Conservation (phyloP, 495 filamentous ascomycete genomes). For the Parmelia sp. region DNA sequence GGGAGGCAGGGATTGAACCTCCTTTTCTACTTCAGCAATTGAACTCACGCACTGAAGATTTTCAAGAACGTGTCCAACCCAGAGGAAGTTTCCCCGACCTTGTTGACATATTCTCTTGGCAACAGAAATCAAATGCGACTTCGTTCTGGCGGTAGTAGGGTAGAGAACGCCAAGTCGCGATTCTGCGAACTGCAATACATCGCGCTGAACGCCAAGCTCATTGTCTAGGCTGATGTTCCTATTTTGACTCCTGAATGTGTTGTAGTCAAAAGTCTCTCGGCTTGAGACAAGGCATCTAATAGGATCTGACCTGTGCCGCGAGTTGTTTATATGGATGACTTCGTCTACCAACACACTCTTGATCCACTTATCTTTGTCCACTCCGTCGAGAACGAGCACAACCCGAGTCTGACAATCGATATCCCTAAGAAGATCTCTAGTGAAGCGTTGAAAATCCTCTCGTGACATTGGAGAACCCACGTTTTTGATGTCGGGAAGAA, state of each 20-base stretch:
- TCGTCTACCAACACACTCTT: not conserved
- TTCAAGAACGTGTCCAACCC: not conserved
- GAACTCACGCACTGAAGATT: not conserved
- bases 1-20: not conserved
- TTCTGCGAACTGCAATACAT: not conserved
- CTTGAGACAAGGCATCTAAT: constrained; percentile 1
- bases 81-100: not conserved
- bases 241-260: not conserved
- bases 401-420: not conserved
- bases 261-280: not conserved
- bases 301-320: not conserved
- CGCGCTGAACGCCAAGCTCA: constrained; percentile 1
- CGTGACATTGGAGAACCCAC: not conserved
- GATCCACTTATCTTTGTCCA: constrained; percentile 1
- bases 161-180: not conserved
- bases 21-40: not conserved
- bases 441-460: not conserved
- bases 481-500: not conserved
- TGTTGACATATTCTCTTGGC: not conserved
- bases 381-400: not conserved
- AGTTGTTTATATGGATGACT: not conserved
- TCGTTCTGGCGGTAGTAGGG: not conserved
- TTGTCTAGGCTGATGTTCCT: not conserved
- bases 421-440: not conserved
- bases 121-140: not conserved